Evolutionary conservation across 441 rosid genomes (phyloP).

Genomic region (Capsella rubella): DNA sequence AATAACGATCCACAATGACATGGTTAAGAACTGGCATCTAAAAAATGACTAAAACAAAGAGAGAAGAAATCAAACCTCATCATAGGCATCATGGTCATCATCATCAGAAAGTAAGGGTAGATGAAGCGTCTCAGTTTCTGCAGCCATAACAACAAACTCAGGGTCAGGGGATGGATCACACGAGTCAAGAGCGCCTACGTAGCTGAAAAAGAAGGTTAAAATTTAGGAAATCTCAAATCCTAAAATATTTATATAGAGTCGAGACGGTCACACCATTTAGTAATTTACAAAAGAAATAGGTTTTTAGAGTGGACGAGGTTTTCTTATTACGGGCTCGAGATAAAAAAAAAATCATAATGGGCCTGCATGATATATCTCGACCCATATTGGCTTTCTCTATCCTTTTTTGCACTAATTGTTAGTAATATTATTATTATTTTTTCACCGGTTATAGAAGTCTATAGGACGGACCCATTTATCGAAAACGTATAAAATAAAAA

Average conservation of each 20-base stretch:
- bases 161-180: not conserved
- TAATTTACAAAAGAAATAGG: not conserved
- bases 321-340: not conserved
- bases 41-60: not conserved
- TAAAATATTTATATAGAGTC: not conserved
- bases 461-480: not conserved
- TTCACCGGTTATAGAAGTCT: too few species aligned
- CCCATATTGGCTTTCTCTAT: not conserved
- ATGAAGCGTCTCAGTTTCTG: not conserved
- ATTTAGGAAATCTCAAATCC: not conserved
- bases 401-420: too few species aligned
- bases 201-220: not conserved
- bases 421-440: too few species aligned
- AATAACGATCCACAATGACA: not conserved
- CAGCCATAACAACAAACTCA: not conserved
- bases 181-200: not conserved
- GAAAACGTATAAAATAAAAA: not conserved
- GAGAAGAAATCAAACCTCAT: not conserved
- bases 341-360: not conserved
- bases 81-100: not conserved
- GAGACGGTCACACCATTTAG: not conserved
- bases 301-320: not conserved
- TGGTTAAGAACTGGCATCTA: not conserved
- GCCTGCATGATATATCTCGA: not conserved
- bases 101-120: not conserved